Percentiles rank a stretch among this genome's conserved stretches.
Evolutionary conservation across 1,284 basidiomycete species (phyloP).

Genomic region (Cystobasidiaceae sp.): DNA sequence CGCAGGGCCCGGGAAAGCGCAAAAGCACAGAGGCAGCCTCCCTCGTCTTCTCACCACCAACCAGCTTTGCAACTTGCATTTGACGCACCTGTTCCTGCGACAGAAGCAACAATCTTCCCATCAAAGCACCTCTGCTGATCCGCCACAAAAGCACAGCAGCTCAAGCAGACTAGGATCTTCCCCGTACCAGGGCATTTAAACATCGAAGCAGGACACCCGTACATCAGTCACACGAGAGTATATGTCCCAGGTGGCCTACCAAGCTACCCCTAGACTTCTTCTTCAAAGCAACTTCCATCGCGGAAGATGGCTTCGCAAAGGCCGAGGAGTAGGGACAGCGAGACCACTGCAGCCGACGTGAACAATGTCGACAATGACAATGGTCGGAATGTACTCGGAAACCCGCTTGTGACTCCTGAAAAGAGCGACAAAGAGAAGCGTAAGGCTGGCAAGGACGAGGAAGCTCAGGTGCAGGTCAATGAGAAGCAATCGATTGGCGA

Average conservation of each 20-base stretch:
- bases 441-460: conserved; percentile 17
- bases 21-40: too few species aligned
- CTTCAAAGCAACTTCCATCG: neutral
- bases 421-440: neutral
- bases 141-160: too few species aligned
- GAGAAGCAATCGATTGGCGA: conserved; percentile 23
- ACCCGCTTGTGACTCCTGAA: conserved; percentile 19
- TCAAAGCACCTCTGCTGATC: too few species aligned
- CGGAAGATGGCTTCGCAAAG: conserved; percentile 26
- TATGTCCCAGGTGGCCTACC: too few species aligned
- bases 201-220: neutral
- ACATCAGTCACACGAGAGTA: neutral
- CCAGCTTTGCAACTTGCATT: too few species aligned
- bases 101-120: too few species aligned
- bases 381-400: neutral
- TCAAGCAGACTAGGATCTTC: too few species aligned
- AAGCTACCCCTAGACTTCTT: neutral
- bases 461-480: conserved; percentile 16
- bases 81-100: too few species aligned
- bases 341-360: conserved; percentile 9
- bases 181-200: too few species aligned
- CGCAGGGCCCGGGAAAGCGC: too few species aligned
- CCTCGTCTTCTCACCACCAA: too few species aligned
- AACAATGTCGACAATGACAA: conserved; percentile 3
- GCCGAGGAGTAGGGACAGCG: conserved; percentile 27